Conservation (phyloP, 208 protist genomes). For the Trypanosoma rangeli region DNA sequence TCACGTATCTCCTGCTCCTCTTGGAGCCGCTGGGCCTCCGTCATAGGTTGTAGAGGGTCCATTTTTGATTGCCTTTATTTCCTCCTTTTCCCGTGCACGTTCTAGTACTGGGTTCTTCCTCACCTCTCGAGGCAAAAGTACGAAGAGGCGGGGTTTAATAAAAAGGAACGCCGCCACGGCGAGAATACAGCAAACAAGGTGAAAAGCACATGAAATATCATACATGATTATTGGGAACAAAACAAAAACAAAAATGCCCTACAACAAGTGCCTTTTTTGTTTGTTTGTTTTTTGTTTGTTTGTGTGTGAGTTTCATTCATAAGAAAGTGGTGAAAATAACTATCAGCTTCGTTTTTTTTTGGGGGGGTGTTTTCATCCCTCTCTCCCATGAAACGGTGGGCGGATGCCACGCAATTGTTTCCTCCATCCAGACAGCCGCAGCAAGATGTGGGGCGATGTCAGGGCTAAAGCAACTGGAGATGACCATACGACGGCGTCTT, state of each 20-base stretch:
- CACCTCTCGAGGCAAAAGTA: not conserved
- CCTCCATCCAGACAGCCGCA: not conserved
- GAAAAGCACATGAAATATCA: too few relatives aligned
- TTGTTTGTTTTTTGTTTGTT: not conserved
- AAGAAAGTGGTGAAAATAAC: not conserved
- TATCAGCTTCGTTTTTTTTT: not conserved
- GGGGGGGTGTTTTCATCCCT: too few relatives aligned
- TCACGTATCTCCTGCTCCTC: conserved; percentile 86
- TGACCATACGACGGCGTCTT: conserved; percentile 3
- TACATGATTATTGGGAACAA: too few relatives aligned
- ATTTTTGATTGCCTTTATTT: not conserved
- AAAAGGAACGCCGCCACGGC: too few relatives aligned
- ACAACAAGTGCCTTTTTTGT: too few relatives aligned
- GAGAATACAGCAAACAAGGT: too few relatives aligned
- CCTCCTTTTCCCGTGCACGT: not conserved
- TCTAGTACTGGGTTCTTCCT: not conserved
- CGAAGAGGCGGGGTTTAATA: too few relatives aligned
- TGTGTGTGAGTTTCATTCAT: too few relatives aligned
- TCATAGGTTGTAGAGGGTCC: conserved; percentile 33
- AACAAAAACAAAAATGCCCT: too few relatives aligned
- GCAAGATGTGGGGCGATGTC: not conserved
- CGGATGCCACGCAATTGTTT: not conserved
- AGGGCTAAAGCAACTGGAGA: conserved; percentile 14
- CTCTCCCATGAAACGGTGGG: not conserved
- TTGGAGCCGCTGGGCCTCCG: conserved; percentile 52